Percentiles rank a stretch among this genome's conserved stretches.
phyloP scores from a whole-genome alignment of 768 basidiomycete species.

The Phanerochaete sordida region DNA sequence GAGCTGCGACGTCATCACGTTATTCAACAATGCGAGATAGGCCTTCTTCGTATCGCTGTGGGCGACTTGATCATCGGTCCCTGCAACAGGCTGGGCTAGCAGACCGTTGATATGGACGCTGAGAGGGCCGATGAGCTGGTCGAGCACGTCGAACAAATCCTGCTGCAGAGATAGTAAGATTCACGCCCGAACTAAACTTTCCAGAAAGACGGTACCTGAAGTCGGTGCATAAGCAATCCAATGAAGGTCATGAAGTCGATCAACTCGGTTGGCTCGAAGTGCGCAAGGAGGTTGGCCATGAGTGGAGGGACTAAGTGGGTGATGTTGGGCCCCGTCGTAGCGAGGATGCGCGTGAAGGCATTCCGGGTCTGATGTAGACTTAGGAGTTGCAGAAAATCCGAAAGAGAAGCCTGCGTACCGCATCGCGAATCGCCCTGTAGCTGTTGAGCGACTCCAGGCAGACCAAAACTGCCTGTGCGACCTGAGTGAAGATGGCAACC shows the following conservation, averaged over 20 bases:
- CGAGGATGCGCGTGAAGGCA: constrained; percentile 90
- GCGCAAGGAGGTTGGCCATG: constrained; percentile 85
- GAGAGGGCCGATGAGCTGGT: constrained; percentile 86
- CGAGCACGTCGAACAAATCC: constrained; percentile 84
- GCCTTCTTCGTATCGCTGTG: constrained; percentile 84
- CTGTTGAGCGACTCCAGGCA: constrained; percentile 86
- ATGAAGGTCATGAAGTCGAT: constrained; percentile 97
- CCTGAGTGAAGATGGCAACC: constrained; percentile 75
- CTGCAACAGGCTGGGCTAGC: constrained; percentile 75
- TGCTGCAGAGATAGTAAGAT: constrained; percentile 40
- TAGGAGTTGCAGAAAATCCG: background rate
- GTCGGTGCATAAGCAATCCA: constrained; percentile 82
- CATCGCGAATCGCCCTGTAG: constrained; percentile 85
- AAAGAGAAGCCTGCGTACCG: constrained; percentile 49
- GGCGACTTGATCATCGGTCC: constrained; percentile 82
- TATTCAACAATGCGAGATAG: constrained; percentile 80
- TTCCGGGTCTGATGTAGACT: constrained; percentile 67
- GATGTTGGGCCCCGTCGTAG: constrained; percentile 81
- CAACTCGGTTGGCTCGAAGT: constrained; percentile 90
- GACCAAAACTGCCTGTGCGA: constrained; percentile 83
- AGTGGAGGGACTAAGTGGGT: constrained; percentile 85
- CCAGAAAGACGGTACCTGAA: too few species aligned
- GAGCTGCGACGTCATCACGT: constrained; percentile 76
- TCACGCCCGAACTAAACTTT: too few species aligned
- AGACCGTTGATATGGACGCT: constrained; percentile 76